Conservation (phyloP, 495 filamentous ascomycete genomes). For the Penicillium parvum region DNA sequence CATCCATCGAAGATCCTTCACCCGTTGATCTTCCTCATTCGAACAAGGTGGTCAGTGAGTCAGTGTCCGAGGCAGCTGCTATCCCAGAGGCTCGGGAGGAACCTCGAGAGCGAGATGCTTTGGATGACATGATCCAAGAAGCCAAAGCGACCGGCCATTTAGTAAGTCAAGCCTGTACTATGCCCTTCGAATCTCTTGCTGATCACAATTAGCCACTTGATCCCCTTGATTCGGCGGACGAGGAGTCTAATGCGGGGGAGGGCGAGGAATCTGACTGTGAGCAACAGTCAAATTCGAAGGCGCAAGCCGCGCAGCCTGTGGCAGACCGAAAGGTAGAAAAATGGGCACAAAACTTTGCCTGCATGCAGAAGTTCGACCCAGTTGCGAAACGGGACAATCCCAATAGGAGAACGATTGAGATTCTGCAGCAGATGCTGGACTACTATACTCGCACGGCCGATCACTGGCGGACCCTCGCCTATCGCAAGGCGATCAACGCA, state of each 20-base stretch:
- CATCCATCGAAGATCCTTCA: not conserved
- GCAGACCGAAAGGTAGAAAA: conserved; percentile 11
- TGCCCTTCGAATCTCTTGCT: not conserved
- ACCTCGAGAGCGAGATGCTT: conserved; percentile 36
- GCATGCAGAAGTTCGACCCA: conserved; percentile 60
- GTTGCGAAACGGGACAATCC: conserved; percentile 44
- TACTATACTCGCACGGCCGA: conserved; percentile 75
- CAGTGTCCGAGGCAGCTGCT: not conserved
- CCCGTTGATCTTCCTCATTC: not conserved
- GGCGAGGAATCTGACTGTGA: conserved; percentile 20
- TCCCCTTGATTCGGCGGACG: conserved; percentile 24
- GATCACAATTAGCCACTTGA: conserved; percentile 38
- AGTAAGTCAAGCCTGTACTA: conserved; percentile 28
- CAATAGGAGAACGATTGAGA: conserved; percentile 69
- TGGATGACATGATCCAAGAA: conserved; percentile 57
- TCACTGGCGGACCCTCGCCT: conserved; percentile 74
- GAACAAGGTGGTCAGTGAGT: not conserved
- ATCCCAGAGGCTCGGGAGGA: conserved; percentile 7
- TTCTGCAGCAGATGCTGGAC: conserved; percentile 77
- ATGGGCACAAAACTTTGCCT: conserved; percentile 57
- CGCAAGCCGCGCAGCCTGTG: conserved; percentile 25
- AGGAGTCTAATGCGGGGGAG: conserved; percentile 16
- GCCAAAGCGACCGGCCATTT: conserved; percentile 50
- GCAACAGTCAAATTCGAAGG: not conserved
- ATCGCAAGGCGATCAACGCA: conserved; percentile 73